Percentiles rank a stretch among this genome's conserved stretches.
Conservation (phyloP, 768 basidiomycete species). For the Tylopilus sp. region DNA sequence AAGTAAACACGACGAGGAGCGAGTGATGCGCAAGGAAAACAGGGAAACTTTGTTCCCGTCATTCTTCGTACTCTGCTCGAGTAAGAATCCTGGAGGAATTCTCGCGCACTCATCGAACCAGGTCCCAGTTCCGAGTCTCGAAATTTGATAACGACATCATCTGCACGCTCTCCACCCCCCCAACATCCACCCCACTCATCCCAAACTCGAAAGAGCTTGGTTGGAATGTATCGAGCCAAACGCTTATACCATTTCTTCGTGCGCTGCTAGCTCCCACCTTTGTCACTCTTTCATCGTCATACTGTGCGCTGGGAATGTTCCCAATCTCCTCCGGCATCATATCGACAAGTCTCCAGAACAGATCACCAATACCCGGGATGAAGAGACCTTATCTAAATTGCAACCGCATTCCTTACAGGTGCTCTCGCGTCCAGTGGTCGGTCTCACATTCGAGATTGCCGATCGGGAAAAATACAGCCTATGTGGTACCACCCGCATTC, state of each 20-base stretch:
- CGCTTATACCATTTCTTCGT: constrained; percentile 18
- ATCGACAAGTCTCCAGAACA: constrained; percentile 10
- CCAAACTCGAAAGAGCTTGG: constrained; percentile 19
- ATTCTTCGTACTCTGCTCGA: no score
- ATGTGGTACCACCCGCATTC: constrained; percentile 15
- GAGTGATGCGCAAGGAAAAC: no score
- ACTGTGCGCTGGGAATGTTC: constrained; percentile 10
- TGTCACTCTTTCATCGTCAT: constrained; percentile 10
- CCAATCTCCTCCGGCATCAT: constrained; percentile 17
- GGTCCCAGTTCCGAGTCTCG: no score
- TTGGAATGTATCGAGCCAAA: constrained; percentile 16
- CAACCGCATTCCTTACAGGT: constrained; percentile 13
- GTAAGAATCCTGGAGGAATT: no score
- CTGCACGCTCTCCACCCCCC: constrained; percentile 24
- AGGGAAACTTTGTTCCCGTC: no score
- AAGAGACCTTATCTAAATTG: constrained; percentile 23
- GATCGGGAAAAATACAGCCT: constrained; percentile 10
- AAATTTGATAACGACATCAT: constrained; percentile 20
- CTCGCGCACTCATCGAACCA: no score
- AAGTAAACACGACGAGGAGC: no score
- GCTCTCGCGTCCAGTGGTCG: constrained; percentile 12
- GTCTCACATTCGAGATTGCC: constrained; percentile 17
- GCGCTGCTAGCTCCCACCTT: constrained; percentile 23
- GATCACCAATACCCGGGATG: constrained; percentile 1
- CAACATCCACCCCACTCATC: constrained; percentile 18